A percentile compares a stretch with the other conserved stretches of the same genome.
Conservation (phyloP, 2,329 filamentous ascomycete species). For the Rosellinia necatrix region DNA sequence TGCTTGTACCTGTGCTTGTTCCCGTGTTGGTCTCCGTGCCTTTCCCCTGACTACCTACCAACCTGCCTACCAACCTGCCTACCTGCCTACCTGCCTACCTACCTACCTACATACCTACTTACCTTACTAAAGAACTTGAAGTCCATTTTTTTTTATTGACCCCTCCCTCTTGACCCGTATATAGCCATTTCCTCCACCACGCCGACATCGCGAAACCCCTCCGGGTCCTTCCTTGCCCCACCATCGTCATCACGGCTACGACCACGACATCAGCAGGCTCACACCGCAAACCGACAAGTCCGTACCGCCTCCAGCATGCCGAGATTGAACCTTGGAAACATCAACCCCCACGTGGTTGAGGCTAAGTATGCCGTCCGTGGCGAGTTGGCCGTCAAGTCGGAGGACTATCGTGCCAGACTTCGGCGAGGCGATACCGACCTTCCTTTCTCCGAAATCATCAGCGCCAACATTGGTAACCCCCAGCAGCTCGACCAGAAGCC, state of each 20-base stretch:
- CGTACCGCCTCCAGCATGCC: constrained; percentile 36
- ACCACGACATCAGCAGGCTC: neutral
- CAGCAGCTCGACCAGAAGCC: constrained; percentile 99
- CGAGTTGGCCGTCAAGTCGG: constrained; percentile 90
- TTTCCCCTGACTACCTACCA: too few relatives aligned
- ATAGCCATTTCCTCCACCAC: neutral
- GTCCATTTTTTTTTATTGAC: neutral
- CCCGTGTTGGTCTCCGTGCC: too few relatives aligned
- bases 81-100: too few relatives aligned
- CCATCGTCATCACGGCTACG: neutral
- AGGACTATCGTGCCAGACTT: constrained; percentile 82
- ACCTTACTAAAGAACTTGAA: neutral
- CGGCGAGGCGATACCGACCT: constrained; percentile 63
- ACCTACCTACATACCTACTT: too few relatives aligned
- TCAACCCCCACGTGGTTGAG: constrained; percentile 85
- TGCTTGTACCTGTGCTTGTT: too few relatives aligned
- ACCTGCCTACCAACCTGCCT: too few relatives aligned
- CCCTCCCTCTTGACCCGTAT: neutral
- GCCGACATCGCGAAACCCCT: constrained; percentile 9
- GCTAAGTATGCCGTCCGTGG: constrained; percentile 97
- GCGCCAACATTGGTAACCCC: constrained; percentile 98
- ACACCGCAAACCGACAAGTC: constrained; percentile 12
- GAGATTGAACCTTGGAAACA: constrained; percentile 77
- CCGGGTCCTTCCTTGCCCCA: constrained; percentile 2
- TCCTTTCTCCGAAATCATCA: constrained; percentile 90